Evolutionary conservation across 352 stramenopile species (phyloP).

Genomic region (Phytophthora pinifolia): DNA sequence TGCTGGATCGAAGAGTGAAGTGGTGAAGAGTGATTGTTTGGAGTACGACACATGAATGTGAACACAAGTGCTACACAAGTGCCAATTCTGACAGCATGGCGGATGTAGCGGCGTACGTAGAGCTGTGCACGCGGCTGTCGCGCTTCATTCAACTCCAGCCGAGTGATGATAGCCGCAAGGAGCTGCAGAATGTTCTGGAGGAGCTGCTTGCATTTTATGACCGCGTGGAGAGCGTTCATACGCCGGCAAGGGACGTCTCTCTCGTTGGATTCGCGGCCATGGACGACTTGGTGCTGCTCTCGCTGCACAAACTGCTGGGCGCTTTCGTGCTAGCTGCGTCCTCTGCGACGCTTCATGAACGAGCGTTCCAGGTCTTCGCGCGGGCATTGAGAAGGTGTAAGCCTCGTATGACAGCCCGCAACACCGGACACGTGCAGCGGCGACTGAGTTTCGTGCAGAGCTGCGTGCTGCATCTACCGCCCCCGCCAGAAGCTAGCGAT

Average conservation of each 20-base stretch:
- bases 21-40: not conserved
- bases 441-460: constrained; percentile 52
- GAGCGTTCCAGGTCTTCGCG: constrained; percentile 23
- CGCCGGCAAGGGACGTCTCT: constrained; percentile 1
- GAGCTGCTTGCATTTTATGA: constrained; percentile 39
- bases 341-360: constrained; percentile 25
- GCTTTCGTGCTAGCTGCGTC: constrained; percentile 24
- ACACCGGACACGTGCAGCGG: constrained; percentile 14
- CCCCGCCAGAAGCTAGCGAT: constrained; percentile 29
- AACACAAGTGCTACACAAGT: not conserved
- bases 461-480: constrained; percentile 58
- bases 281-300: constrained; percentile 66
- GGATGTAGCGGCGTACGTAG: constrained; percentile 45
- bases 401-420: constrained; percentile 23
- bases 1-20: constrained; percentile 15
- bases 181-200: constrained; percentile 25
- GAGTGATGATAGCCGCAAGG: constrained; percentile 10
- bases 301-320: constrained; percentile 60
- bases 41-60: not conserved
- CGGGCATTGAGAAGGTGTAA: constrained; percentile 39
- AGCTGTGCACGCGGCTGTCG: constrained; percentile 69
- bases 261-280: constrained; percentile 36
- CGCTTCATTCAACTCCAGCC: constrained; percentile 48
- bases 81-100: constrained; percentile 21
- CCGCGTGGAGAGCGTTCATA: constrained; percentile 10